phyloP scores from a whole-genome alignment of 257 asterid genomes.

The Vinca minor region DNA sequence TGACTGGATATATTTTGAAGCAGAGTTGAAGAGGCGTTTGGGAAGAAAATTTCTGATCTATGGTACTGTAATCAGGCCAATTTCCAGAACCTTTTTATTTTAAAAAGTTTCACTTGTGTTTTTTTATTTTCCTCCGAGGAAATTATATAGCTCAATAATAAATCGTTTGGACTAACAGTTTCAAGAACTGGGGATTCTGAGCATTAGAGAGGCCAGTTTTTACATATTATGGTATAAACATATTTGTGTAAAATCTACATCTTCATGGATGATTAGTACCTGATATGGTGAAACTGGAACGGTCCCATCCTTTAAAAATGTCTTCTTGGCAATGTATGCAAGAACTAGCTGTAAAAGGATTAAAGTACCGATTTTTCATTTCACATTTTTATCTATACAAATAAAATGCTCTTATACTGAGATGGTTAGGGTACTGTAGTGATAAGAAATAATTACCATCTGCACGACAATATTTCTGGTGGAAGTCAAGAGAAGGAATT shows the following conservation, averaged over 20 bases:
- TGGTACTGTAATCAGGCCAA: slow-evolving; percentile 32
- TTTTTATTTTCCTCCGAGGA: background rate
- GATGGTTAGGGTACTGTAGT: background rate
- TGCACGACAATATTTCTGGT: too few relatives aligned
- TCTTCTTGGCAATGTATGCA: background rate
- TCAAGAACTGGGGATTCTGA: background rate
- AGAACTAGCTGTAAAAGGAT: background rate
- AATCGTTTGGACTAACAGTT: background rate
- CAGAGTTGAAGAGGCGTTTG: slow-evolving; percentile 64
- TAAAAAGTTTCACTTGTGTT: background rate
- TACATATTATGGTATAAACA: background rate
- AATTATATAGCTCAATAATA: background rate
- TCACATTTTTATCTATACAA: too few relatives aligned
- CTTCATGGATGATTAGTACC: background rate
- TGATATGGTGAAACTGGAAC: background rate
- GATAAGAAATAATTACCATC: too few relatives aligned
- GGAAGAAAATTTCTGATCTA: slow-evolving; percentile 64
- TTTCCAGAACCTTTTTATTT: background rate
- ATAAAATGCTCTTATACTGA: too few relatives aligned
- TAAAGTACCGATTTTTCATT: too few relatives aligned
- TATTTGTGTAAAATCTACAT: background rate
- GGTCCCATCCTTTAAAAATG: background rate
- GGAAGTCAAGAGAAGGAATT: too few relatives aligned
- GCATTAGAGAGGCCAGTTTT: background rate
- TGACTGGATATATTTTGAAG: slow-evolving; percentile 82